These are phyloP conservation scores for Phytophthora pluvialis DNA, from an alignment of 352 stramenopile species.

Conservation along the genomic window DNA sequence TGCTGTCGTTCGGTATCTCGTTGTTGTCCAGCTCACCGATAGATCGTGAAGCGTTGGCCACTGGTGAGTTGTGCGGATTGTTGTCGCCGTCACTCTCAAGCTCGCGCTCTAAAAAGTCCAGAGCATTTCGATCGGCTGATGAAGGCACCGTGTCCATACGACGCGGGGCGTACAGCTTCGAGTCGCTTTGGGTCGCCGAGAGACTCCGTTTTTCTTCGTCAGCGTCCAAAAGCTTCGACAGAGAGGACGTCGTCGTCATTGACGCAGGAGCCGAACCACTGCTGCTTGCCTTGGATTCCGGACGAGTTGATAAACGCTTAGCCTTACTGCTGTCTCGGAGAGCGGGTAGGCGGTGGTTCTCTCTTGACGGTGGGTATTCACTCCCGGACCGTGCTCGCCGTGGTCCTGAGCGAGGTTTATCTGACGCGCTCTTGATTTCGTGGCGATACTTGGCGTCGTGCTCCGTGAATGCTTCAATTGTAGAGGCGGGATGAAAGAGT, in stretches of 20 bases:
- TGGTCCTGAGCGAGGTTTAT: slow-evolving; percentile 14
- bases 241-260: slow-evolving; percentile 18
- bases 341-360: slow-evolving; percentile 40
- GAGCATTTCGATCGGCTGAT: slow-evolving; percentile 53
- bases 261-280: slow-evolving; percentile 26
- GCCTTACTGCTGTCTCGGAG: slow-evolving; percentile 32
- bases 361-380: slow-evolving; percentile 46
- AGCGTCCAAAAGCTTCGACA: slow-evolving; percentile 17
- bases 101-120: slow-evolving; percentile 62
- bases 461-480: slow-evolving; percentile 79
- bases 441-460: slow-evolving; percentile 73
- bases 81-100: slow-evolving; percentile 34
- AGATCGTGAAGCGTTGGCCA: not conserved
- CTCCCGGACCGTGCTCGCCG: slow-evolving; percentile 18
- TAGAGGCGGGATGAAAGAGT: slow-evolving; percentile 77
- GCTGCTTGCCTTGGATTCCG: slow-evolving; percentile 26
- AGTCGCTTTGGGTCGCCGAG: slow-evolving; percentile 60
- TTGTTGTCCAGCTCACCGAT: slow-evolving; percentile 28
- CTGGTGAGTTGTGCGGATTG: slow-evolving; percentile 4
- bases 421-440: slow-evolving; percentile 11
- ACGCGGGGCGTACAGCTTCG: slow-evolving; percentile 62
- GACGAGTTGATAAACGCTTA: slow-evolving; percentile 42
- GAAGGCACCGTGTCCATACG: slow-evolving; percentile 51
- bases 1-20: slow-evolving; percentile 2
- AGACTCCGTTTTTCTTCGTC: slow-evolving; percentile 21